Conservation (phyloP, 768 basidiomycete genomes). For the Russula olivacea region DNA sequence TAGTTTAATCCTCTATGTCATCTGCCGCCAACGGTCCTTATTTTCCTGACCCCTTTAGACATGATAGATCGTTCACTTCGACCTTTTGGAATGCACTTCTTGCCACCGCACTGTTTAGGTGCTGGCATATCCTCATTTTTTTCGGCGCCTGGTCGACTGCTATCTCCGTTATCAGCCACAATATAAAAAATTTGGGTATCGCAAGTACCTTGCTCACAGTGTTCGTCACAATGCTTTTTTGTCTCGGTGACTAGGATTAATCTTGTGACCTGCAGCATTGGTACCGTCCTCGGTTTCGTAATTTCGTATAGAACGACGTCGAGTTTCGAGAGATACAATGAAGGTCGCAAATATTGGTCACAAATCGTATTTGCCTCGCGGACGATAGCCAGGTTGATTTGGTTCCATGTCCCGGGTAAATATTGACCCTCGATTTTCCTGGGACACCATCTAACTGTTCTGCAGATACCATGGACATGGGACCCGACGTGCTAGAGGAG, state of each 20-base stretch:
- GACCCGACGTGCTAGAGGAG: conserved; percentile 25
- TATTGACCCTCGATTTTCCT: neutral
- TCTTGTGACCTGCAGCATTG: conserved; percentile 36
- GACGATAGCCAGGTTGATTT: conserved; percentile 54
- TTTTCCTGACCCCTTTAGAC: conserved; percentile 27
- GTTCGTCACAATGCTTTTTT: conserved; percentile 35
- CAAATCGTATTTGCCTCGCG: conserved; percentile 54
- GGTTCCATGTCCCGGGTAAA: conserved; percentile 63
- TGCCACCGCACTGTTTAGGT: conserved; percentile 45
- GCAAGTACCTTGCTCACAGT: conserved; percentile 59
- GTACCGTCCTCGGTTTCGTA: conserved; percentile 71
- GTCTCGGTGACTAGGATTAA: neutral
- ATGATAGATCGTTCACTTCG: neutral
- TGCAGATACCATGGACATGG: conserved; percentile 29
- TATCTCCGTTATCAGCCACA: conserved; percentile 47
- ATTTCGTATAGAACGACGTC: conserved; percentile 68
- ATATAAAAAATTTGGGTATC: conserved; percentile 41
- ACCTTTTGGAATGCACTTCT: conserved; percentile 31
- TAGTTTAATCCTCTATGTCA: neutral
- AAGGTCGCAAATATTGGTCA: conserved; percentile 63
- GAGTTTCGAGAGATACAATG: conserved; percentile 72
- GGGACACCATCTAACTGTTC: neutral
- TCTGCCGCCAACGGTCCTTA: neutral
- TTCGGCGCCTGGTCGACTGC: conserved; percentile 57
- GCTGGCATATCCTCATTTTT: conserved; percentile 64